Evolutionary conservation across 257 asterid species (phyloP).

Genomic region (Jacaranda mimosifolia): DNA sequence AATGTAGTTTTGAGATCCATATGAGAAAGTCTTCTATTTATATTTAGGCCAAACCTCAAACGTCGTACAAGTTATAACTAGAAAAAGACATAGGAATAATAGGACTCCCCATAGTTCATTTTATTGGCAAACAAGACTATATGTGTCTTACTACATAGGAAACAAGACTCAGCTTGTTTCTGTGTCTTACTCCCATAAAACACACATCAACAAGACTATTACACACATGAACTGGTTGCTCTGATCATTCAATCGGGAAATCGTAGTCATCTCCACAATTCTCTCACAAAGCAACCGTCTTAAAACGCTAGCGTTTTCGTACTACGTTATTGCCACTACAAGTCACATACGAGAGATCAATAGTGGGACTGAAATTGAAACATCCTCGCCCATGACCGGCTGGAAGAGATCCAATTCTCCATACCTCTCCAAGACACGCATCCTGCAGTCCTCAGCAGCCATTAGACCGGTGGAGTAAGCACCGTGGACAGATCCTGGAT

Average conservation of each 20-base stretch:
- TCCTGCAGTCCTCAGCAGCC: conserved; percentile 94
- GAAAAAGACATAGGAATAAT: no score
- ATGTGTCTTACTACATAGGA: not conserved
- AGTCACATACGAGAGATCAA: conserved; percentile 64
- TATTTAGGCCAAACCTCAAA: no score
- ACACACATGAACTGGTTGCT: conserved; percentile 38
- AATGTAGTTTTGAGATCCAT: no score
- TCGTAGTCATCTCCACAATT: conserved; percentile 43
- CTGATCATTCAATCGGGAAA: conserved; percentile 56
- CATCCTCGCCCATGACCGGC: conserved; percentile 67
- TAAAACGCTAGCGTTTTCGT: conserved; percentile 1
- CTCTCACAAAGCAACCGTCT: conserved; percentile 54
- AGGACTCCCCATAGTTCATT: not conserved
- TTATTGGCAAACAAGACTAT: not conserved
- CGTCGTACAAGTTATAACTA: no score
- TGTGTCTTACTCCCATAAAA: not conserved
- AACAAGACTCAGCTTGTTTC: not conserved
- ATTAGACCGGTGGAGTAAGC: conserved; percentile 86
- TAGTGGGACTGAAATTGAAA: conserved; percentile 58
- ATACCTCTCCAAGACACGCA: conserved; percentile 86
- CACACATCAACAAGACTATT: not conserved
- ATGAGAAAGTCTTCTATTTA: no score
- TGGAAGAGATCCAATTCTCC: conserved; percentile 83
- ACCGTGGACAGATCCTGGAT: conserved; percentile 94
- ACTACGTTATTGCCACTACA: not conserved